Percentiles rank a stretch among this genome's conserved stretches.
Evolutionary conservation across 495 filamentous ascomycete genomes (phyloP).

Genomic region (Aspergillus ostianus): DNA sequence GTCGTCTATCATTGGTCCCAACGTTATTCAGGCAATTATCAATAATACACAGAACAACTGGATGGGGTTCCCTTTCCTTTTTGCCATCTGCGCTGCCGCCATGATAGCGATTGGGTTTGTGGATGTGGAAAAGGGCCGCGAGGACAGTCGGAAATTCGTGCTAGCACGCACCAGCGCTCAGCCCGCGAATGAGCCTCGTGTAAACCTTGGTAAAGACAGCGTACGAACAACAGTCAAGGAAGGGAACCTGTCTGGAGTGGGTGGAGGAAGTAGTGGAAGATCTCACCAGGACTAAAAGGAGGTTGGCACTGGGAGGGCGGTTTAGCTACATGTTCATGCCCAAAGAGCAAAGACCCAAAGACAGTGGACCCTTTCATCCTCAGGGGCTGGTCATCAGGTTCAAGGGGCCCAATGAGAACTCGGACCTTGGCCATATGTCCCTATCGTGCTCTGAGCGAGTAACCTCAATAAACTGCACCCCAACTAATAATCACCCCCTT

Average conservation of each 20-base stretch:
- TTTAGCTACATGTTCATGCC: too few relatives aligned
- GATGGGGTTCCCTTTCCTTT: conserved; percentile 53
- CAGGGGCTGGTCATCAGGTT: too few relatives aligned
- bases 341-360: too few relatives aligned
- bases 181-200: background rate
- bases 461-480: too few relatives aligned
- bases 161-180: conserved; percentile 30
- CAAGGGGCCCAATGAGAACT: too few relatives aligned
- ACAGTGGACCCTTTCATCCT: too few relatives aligned
- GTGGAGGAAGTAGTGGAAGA: background rate
- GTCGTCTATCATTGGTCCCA: conserved; percentile 52
- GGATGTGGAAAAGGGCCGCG: conserved; percentile 47
- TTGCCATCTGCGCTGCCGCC: conserved; percentile 41
- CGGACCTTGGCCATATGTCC: too few relatives aligned
- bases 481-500: too few relatives aligned
- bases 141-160: conserved; percentile 39
- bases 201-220: background rate
- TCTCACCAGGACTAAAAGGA: background rate
- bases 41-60: conserved; percentile 48
- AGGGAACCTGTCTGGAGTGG: background rate
- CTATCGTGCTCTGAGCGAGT: too few relatives aligned
- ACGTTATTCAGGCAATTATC: conserved; percentile 51
- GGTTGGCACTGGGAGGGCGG: too few relatives aligned
- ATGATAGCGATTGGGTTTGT: conserved; percentile 45
- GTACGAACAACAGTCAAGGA: background rate